Base-by-base conservation (phyloP, 1,284 basidiomycete species). In the Laetiporus sulphureus region DNA sequence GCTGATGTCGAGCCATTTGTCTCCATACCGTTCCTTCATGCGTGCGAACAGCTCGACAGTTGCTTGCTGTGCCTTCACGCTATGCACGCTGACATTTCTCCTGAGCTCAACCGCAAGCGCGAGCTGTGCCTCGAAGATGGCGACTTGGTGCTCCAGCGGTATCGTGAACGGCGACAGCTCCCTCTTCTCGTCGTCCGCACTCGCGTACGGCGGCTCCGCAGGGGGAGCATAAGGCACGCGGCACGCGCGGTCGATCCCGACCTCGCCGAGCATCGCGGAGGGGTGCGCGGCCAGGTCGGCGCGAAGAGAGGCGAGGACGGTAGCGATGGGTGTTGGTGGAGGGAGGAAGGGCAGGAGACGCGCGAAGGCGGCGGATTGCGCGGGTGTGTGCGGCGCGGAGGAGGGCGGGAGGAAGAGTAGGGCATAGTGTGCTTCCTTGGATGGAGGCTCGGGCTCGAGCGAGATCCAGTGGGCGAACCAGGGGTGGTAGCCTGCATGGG, bases 391-490 rank as follows among this genome's bases (percentile, higher is more conserved):
- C 35, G 42, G 21, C 51, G 33, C 21, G 10, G 22, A 15, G 3
- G 45, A 19, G 15, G 32, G 21, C 10, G 57, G 45, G 51, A 73
- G 62, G 49, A 91, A 79, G 27, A 91, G 67, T 2, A 53, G 49
- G 18, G 68, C 62, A 58, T 91, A 91, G 60, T 91, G 89, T 11
- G 70, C 65, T 46, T 76, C 72, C 56, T 79, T 87, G 46, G 71
- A 64, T 48, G 52, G 25, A 24, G 41, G 42, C 16, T 22, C 40
- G 41, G 47, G 45, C 15, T 51, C 52, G 23, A 77, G 59, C 3
- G 81, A 71, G 50, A 91, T 83, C 53, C 69, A 69, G 58, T 91
- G 79, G 3, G 77, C 68, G 60, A 85, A 91, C 89, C 88, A 91
- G 4, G 89, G 89, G 58, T 91, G 89, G 52, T 86, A 79, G 15